Evolutionary conservation across 2,329 filamentous ascomycete species (phyloP), one percentile per base, ranked within the genome.

Genomic region (Pezicula carpinea): DNA sequence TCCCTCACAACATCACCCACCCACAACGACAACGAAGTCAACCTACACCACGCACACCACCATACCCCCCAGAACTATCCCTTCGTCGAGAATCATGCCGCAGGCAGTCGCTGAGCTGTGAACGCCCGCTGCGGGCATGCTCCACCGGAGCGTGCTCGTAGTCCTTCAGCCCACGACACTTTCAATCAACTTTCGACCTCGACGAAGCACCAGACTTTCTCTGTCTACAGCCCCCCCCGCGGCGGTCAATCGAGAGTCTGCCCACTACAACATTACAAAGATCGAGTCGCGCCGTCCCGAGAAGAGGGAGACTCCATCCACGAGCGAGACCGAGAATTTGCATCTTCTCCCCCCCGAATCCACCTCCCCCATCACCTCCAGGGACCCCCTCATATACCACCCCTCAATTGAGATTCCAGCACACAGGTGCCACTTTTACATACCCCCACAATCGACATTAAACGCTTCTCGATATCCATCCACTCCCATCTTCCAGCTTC

Each of bases 81-180:
- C 83, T 85, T 83, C 76, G 83, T 87, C 84, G 82, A 86, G 75
- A 76, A 76, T 73, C 69, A 84, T 83, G 79, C 81, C 80, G 80
- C 81, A 76, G 83, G 82, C 84, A 77, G 75, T 86, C 84, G 84
- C 82, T 87, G 85, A 85, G 86, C 87, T 92, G 85, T 95, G 90
- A 91, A 89, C 80, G 72, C 79, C 82, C 83, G 84, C 86, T 90
- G 82, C 83, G 83, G 82, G 80, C 75, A 71, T 69, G 69, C 65
- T 65, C 65, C 59, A 63, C 63, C 66, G 64, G 67, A 69, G 70
- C 71, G 63, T 76, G 79, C 79, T 79, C 79, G 83, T 80, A 90
- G 87, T 89, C 85, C 85, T 82, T 82, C 85, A 89, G 87, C 84
- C 85, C 84, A 83, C 74, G 85, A 89, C 77, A 77, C 74, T 73